Percentiles rank a stretch among this genome's conserved stretches.
These are phyloP conservation scores for Fraxinus sp. DNA, from an alignment of 305 asterid species.

Conservation along the genomic window DNA sequence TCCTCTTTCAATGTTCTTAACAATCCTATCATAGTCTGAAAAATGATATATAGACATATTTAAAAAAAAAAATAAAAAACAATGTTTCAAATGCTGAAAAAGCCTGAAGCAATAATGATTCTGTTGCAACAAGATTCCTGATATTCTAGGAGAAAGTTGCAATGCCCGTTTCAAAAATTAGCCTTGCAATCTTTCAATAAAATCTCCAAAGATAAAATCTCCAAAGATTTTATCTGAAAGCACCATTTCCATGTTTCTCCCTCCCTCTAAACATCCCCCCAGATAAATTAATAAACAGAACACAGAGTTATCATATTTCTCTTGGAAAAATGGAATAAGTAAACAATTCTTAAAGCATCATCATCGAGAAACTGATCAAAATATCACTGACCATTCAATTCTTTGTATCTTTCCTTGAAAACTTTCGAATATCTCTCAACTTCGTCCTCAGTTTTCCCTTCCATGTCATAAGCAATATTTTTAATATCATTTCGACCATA, in stretches of 20 bases:
- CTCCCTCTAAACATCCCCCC: neutral
- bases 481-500: constrained; percentile 82
- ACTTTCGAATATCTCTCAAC: constrained; percentile 90
- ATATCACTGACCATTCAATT: constrained; percentile 67
- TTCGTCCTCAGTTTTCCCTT: constrained; percentile 91
- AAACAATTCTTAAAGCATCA: neutral
- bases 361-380: neutral
- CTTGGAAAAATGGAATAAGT: neutral
- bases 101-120: neutral
- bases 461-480: constrained; percentile 91
- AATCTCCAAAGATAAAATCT: neutral
- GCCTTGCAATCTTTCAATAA: neutral
- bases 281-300: neutral
- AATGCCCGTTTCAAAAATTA: neutral
- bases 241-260: neutral
- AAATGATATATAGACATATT: neutral
- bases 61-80: neutral
- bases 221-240: neutral
- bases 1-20: constrained; percentile 93
- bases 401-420: constrained; percentile 93
- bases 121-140: neutral
- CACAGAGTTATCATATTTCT: neutral
- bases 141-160: neutral
- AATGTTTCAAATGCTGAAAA: neutral
- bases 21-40: constrained; percentile 96